Evolutionary conservation across 345 rosid genomes (phyloP), one percentile per base, ranked within the genome.

Genomic region (Pugionium dolabratum): DNA sequence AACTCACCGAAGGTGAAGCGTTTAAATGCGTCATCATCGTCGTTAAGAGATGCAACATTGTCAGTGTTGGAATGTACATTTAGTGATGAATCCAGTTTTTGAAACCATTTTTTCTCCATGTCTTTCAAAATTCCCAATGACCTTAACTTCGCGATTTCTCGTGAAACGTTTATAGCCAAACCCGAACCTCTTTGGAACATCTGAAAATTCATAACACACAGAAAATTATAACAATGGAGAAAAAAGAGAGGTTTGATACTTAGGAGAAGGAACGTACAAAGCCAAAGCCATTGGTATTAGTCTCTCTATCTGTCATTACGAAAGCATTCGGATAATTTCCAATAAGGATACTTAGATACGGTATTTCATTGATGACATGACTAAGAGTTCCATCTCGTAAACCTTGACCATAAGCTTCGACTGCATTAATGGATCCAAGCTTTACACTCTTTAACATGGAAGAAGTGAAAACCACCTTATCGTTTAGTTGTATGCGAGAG

Each of bases 81-180:
- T 0, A 45, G 1, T 18, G 69, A 70, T 18, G 69, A 70, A 35
- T 70, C 75, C 9, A 62, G 46, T n/a, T 54, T 71, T 2, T 40
- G 53, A 42, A 71, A 71, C 75, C 75, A 71, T 40, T 39, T 71
- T n/a, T 56, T 56, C 64, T 71, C 70, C 64, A 63, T 71, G 39
- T 63, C 70, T 56, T 64, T 49, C 59, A 71, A 27, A 3, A 1
- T 34, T 64, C 75, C 70, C 0, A 43, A 47, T 64, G 64, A 48
- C 9, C 75, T 71, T 31, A 64, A 46, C 53, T 50, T 64, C 5
- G 70, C 59, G 46, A 71, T 56, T 64, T 71, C 75, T 41, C 46
- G 10, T 4, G 75, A 71, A 4, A 71, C 59, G 2, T 71, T 55
- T 9, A 8, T 11, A 71, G 10, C 64, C 41, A 71, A 71, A 25